Evolutionary conservation across 352 stramenopile species (phyloP).

Genomic region (Stephanocyclus meneghinianus): DNA sequence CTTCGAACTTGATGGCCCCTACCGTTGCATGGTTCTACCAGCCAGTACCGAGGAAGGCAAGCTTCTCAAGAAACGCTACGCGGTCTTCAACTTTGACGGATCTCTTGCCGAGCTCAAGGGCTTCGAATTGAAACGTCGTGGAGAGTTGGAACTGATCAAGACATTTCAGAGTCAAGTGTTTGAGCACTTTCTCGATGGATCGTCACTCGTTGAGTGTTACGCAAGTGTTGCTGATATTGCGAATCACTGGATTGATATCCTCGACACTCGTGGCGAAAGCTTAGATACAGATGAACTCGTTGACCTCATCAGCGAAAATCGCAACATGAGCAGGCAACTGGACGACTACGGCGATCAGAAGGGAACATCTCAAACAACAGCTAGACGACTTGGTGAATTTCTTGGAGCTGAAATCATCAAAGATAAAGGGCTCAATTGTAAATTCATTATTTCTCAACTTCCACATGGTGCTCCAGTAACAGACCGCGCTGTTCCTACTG

Average conservation of each 20-base stretch:
- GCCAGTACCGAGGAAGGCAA: conserved; percentile 97
- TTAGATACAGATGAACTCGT: conserved; percentile 97
- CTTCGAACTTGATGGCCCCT: conserved; percentile 99
- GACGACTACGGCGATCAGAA: conserved; percentile 97
- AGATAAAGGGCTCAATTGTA: conserved; percentile 96
- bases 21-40: conserved; percentile 96
- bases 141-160: conserved; percentile 99
- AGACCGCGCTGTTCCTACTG: conserved; percentile 95
- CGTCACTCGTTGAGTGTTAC: conserved; percentile 93
- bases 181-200: conserved; percentile 92
- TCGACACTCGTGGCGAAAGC: conserved; percentile 91
- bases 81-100: conserved; percentile 91
- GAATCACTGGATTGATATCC: conserved; percentile 98
- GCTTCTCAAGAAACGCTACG: conserved; percentile 97
- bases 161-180: conserved; percentile 98
- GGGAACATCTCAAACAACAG: conserved; percentile 96
- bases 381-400: conserved; percentile 95
- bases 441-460: conserved; percentile 94
- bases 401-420: conserved; percentile 97
- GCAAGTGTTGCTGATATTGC: conserved; percentile 92
- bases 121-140: conserved; percentile 98
- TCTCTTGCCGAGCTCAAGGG: conserved; percentile 91
- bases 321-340: conserved; percentile 95
- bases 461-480: conserved; percentile 93
- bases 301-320: conserved; percentile 97